Conservation (phyloP, 2,329 filamentous ascomycete species). For the Aspergillus fumigatiaffinis region DNA sequence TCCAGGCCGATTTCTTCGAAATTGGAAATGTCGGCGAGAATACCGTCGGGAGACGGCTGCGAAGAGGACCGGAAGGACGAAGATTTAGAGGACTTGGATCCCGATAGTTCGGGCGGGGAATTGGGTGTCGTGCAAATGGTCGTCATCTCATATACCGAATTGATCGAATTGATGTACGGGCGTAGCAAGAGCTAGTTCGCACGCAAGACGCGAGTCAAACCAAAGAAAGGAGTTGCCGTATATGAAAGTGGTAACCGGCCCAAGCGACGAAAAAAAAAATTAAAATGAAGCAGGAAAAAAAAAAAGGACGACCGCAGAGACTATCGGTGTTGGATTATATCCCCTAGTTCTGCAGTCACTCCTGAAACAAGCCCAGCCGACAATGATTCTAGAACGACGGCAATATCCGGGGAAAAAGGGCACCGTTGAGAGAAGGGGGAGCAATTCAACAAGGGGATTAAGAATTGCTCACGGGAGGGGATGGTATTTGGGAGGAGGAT, state of each 20-base stretch:
- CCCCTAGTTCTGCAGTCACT: background rate
- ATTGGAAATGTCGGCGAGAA: conserved; percentile 69
- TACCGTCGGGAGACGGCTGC: conserved; percentile 62
- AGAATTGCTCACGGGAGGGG: conserved; percentile 9
- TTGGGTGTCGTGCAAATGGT: conserved; percentile 51
- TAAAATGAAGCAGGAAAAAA: background rate
- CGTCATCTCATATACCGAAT: conserved; percentile 37
- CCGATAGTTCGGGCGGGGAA: conserved; percentile 74
- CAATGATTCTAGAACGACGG: background rate
- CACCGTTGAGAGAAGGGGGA: background rate
- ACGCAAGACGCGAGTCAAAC: background rate
- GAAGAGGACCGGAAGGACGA: conserved; percentile 80
- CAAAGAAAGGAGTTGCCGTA: background rate
- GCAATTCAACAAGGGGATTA: conserved; percentile 2
- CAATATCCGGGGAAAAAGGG: background rate
- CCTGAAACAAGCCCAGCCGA: background rate
- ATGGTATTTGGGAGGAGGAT: background rate
- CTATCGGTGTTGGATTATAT: background rate
- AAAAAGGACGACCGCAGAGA: conserved; percentile 1
- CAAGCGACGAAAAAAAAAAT: background rate
- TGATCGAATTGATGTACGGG: conserved; percentile 8
- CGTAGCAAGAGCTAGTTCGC: conserved; percentile 7
- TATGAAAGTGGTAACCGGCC: background rate
- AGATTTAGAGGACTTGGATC: conserved; percentile 85
- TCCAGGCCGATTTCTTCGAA: conserved; percentile 93